Evolutionary conservation across 2,329 filamentous ascomycete genomes (phyloP).

Genomic region (Cercospora zeae-maydis): DNA sequence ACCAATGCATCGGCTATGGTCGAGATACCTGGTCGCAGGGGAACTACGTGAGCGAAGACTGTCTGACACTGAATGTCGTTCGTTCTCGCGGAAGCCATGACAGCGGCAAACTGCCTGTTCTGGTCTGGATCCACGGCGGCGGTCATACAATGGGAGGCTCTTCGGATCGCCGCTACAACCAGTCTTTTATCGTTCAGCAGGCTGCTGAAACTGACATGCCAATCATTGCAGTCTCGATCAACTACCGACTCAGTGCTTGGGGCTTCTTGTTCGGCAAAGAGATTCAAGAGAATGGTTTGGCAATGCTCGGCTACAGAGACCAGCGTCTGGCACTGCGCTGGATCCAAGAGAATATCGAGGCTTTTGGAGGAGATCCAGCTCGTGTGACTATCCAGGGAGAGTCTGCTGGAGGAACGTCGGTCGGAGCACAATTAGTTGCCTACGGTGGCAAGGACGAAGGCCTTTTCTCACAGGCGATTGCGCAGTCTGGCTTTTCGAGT

Average conservation of each 20-base stretch:
- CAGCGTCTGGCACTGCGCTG: slow-evolving; percentile 42
- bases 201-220: slow-evolving; percentile 28
- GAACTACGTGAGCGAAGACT: slow-evolving; percentile 30
- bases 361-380: slow-evolving; percentile 30
- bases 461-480: slow-evolving; percentile 54
- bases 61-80: slow-evolving; percentile 28
- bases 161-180: slow-evolving; percentile 30
- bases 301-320: slow-evolving; percentile 42
- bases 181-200: slow-evolving; percentile 32
- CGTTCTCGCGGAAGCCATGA: slow-evolving; percentile 14
- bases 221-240: slow-evolving; percentile 58
- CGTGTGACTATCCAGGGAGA: slow-evolving; percentile 31
- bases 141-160: slow-evolving; percentile 26
- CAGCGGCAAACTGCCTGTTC: slow-evolving; percentile 20
- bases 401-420: slow-evolving; percentile 40
- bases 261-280: slow-evolving; percentile 62
- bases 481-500: slow-evolving; percentile 47
- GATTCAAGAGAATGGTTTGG: slow-evolving; percentile 51
- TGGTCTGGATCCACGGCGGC: slow-evolving; percentile 28
- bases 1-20: slow-evolving; percentile 53
- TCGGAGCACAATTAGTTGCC: slow-evolving; percentile 51
- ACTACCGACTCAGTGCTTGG: slow-evolving; percentile 63
- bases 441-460: slow-evolving; percentile 54
- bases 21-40: slow-evolving; percentile 26
- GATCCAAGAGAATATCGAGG: slow-evolving; percentile 37